These are phyloP conservation scores for Coleophoma cylindrospora DNA, from an alignment of 2,329 filamentous ascomycete species.

Conservation along the genomic window DNA sequence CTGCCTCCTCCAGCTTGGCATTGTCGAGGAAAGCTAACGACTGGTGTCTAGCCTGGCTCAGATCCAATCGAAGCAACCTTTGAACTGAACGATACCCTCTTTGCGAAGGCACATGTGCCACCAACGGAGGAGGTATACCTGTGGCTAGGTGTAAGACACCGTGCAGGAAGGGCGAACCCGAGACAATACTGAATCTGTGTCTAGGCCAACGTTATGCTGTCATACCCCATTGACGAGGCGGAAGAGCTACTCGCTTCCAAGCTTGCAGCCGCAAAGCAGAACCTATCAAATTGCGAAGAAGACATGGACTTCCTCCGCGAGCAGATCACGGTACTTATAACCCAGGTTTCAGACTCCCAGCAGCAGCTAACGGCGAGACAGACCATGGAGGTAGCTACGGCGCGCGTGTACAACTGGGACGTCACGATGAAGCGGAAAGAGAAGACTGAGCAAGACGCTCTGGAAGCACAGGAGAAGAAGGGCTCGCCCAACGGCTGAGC, in stretches of 20 bases:
- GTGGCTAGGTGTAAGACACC: conserved; percentile 77
- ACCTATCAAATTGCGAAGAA: conserved; percentile 85
- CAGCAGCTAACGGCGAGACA: conserved; percentile 10
- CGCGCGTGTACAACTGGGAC: conserved; percentile 99
- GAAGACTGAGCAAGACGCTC: conserved; percentile 56
- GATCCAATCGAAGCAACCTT: conserved; percentile 88
- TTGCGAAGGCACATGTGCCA: conserved; percentile 78
- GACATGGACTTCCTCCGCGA: conserved; percentile 93
- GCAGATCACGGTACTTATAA: conserved; percentile 77
- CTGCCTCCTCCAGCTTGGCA: not conserved
- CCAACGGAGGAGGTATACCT: conserved; percentile 89
- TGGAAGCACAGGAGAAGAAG: conserved; percentile 26
- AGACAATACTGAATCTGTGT: not conserved
- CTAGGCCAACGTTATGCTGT: conserved; percentile 93
- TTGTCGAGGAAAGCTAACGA: conserved; percentile 6
- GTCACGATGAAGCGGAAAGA: conserved; percentile 94
- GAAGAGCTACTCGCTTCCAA: conserved; percentile 74
- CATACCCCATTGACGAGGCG: conserved; percentile 88
- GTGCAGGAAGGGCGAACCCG: not conserved
- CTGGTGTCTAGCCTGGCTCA: conserved; percentile 26
- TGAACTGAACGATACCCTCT: conserved; percentile 93
- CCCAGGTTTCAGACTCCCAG: not conserved
- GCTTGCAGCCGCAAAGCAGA: conserved; percentile 72
- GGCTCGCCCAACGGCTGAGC: conserved; percentile 24
- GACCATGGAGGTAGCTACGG: conserved; percentile 87